phyloP scores from a whole-genome alignment of 495 filamentous ascomycete species.

The Daldinia decipiens region DNA sequence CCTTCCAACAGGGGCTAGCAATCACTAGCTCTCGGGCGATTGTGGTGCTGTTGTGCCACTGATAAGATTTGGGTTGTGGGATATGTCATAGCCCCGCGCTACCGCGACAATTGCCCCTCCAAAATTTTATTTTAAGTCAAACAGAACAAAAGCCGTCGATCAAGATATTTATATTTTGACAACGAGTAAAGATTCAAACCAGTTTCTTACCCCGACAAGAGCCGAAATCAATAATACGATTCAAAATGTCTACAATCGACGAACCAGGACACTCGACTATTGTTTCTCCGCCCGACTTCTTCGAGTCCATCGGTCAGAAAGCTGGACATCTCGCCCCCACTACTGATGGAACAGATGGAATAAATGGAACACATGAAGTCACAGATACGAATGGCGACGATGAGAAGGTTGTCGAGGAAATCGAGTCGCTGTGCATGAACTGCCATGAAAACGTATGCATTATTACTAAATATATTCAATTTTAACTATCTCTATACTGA shows the following conservation, averaged over 20 bases:
- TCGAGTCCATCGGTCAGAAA: conserved; percentile 65
- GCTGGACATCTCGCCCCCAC: conserved; percentile 57
- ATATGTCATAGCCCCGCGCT: conserved; percentile 50
- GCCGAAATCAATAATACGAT: neutral
- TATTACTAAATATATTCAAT: neutral
- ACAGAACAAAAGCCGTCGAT: conserved; percentile 7
- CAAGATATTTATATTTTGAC: conserved; percentile 4
- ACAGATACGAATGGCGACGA: conserved; percentile 56
- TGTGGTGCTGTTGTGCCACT: conserved; percentile 25
- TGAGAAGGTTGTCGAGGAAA: conserved; percentile 69
- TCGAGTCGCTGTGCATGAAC: conserved; percentile 65
- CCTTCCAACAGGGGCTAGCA: conserved; percentile 37
- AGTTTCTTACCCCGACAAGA: neutral
- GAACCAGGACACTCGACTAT: conserved; percentile 25
- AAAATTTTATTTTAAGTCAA: conserved; percentile 49
- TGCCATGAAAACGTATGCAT: conserved; percentile 78
- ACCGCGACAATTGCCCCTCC: conserved; percentile 45
- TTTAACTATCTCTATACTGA: conserved; percentile 14
- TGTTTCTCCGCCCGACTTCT: conserved; percentile 53
- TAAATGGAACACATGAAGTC: conserved; percentile 33
- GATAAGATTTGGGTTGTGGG: conserved; percentile 6
- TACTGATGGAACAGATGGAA: conserved; percentile 47
- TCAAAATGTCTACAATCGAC: conserved; percentile 28
- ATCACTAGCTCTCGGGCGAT: conserved; percentile 34
- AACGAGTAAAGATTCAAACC: neutral